These are phyloP conservation scores for Chernovozyma aurita DNA, from an alignment of 1,139 yeast genomes.

Conservation along the genomic window DNA sequence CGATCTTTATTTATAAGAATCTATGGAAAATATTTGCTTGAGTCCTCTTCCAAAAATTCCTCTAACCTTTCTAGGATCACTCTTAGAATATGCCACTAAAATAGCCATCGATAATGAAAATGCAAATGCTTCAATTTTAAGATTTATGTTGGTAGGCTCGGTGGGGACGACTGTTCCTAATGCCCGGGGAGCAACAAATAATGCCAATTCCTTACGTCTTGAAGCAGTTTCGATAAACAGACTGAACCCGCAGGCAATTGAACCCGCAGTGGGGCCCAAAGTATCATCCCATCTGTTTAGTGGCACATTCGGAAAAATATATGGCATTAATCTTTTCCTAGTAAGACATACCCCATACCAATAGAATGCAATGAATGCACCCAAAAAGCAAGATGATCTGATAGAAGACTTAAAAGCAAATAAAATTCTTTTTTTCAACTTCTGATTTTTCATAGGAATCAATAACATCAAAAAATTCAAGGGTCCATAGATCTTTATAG, in stretches of 20 bases:
- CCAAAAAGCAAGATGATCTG: constrained; percentile 32
- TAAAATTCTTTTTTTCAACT: constrained; percentile 16
- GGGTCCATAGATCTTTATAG: constrained; percentile 30
- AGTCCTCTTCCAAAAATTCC: constrained; percentile 35
- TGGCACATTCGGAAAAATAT: constrained; percentile 26
- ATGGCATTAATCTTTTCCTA: constrained; percentile 26
- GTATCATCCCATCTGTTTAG: constrained; percentile 26
- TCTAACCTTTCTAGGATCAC: constrained; percentile 25
- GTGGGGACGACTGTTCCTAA: constrained; percentile 31
- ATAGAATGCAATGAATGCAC: constrained; percentile 27
- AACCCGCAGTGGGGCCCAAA: constrained; percentile 26
- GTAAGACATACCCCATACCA: constrained; percentile 39
- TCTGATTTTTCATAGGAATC: constrained; percentile 19
- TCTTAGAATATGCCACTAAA: constrained; percentile 28
- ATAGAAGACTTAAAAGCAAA: constrained; percentile 22
- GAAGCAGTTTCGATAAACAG: constrained; percentile 29
- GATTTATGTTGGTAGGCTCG: constrained; percentile 21
- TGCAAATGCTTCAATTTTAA: constrained; percentile 24
- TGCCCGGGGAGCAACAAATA: constrained; percentile 37
- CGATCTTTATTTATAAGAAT: too few relatives aligned
- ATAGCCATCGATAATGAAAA: constrained; percentile 32
- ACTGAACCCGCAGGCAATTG: constrained; percentile 31
- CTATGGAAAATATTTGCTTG: constrained; percentile 15
- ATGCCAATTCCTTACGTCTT: constrained; percentile 36
- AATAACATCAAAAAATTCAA: constrained; percentile 28